These are phyloP conservation scores for Sabuloglossum arenarium DNA, from an alignment of 495 filamentous ascomycete species.

Conservation along the genomic window DNA sequence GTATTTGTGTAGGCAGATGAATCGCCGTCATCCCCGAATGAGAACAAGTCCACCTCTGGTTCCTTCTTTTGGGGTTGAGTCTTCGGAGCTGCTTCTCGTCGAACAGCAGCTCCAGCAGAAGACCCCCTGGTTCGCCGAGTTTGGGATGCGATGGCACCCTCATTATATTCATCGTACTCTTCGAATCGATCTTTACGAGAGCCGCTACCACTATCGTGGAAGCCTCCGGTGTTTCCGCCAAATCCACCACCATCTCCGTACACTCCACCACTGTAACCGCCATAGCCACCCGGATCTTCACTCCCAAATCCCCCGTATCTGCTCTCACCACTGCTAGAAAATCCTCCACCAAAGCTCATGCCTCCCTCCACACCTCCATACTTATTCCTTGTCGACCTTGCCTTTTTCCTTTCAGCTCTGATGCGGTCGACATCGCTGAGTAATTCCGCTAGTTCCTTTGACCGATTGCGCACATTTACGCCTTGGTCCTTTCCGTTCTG, in stretches of 20 bases:
- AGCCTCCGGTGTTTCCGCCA: constrained; percentile 47
- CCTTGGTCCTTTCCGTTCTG: constrained; percentile 95
- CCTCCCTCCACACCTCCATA: constrained; percentile 88
- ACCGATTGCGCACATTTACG: constrained; percentile 89
- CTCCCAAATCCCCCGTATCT: constrained; percentile 84
- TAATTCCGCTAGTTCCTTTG: constrained; percentile 86
- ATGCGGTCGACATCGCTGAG: constrained; percentile 88
- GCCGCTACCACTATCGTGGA: constrained; percentile 35
- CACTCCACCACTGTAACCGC: constrained; percentile 68
- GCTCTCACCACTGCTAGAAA: constrained; percentile 28
- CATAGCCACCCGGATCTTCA: constrained; percentile 42
- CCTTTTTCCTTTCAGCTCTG: constrained; percentile 84
- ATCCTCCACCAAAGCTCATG: constrained; percentile 31
- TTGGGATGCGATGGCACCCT: constrained; percentile 33
- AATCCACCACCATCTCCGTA: constrained; percentile 90
- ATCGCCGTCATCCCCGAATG: constrained; percentile 57
- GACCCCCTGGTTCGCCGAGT: constrained; percentile 26
- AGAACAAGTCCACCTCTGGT: constrained; percentile 72
- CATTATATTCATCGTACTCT: constrained; percentile 92
- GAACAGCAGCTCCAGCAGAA: constrained; percentile 19
- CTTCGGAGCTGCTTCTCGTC: constrained; percentile 21
- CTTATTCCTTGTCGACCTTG: constrained; percentile 71
- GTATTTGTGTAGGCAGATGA: background rate
- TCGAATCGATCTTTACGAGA: constrained; percentile 60
- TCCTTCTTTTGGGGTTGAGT: constrained; percentile 59